Base-by-base conservation (phyloP, 1,139 yeast species). In the Fermentozyma sake region DNA sequence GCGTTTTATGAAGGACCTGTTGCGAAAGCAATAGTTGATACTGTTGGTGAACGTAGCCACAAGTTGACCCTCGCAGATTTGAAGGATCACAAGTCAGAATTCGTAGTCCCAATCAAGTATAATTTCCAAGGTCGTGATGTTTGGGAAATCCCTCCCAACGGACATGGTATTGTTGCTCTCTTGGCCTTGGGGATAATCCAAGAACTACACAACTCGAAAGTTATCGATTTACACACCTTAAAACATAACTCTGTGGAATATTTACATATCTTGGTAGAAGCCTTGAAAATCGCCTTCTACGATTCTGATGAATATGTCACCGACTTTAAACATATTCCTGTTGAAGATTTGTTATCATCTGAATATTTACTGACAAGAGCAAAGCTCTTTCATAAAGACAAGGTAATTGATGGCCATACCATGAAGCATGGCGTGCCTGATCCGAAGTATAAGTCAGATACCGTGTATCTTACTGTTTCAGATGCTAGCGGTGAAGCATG, bases 91-190 rank as follows among this genome's bases (percentile, higher is more conserved):
- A 53, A 64, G 0, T 72, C 87, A 3, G 65, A 79, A 0, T 63
- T 72, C 38, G 78, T 79, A 11, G 78, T 76, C 2, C 86, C 91
- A 2, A 71, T 81, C 16, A 55, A 60, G 11, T 51, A 76, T 29
- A 68, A 63, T 17, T 52, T 67, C 30, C 69, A 62, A 16, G 68
- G 71, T 32, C 47, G 51, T 24, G 57, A 66, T 35, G 45, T 75
- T 37, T 79, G 85, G 81, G 91, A 81, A 48, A 78, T 80, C 35
- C 91, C 94, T 6, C 93, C 94, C 16, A 83, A 79, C 48, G 87
- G 93, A 4, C 85, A 82, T 31, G 93, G 93, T 2, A 55, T 82
- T 19, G 82, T 82, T 24, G 91, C 87, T 0, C 58, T 82, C 25
- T 55, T 80, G 23, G 76, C 89, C 0, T 53, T 81, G 29, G 93